Base-by-base conservation (phyloP, 2,329 filamentous ascomycete species). In the Cercospora citrullina region DNA sequence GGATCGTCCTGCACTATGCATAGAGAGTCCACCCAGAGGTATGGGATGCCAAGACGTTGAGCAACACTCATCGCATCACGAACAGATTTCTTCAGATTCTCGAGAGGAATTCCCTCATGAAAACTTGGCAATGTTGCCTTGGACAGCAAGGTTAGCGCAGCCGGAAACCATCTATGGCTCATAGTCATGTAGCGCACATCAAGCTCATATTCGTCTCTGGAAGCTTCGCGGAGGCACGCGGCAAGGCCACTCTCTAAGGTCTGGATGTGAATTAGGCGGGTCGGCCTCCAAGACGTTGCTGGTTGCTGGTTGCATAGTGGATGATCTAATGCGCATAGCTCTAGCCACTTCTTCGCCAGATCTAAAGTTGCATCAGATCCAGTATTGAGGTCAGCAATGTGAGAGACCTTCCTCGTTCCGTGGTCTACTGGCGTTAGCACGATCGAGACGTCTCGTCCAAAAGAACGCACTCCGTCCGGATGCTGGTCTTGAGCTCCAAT, bases 11-110 rank as follows among this genome's bases (percentile, higher is more conserved):
- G 68, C 16, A 69, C 58, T 21, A 69, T 69, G 57, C 65, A 69
- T 8, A 69, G 62, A 21, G 64, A 64, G 18, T 69, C 65, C n/a
- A 69, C 64, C 68, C 68, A 68, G 3, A 68, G 21, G 18, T 68
- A 59, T 42, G 45, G 48, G 16, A 66, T 6, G 23, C 23, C 48
- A 12, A 55, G 48, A 16, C 23, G 48, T 55, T 55, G 12, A n/a
- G 48, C 48, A 3, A 55, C 23, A 30, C 6, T 7, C 48, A 55
- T 30, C 48, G 48, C 48, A 26, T 55, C 26, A 28, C 48, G 48
- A 7, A 55, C 48, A n/a, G 48, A 55, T 28, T 5, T 55, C 7
- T 30, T 55, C 10, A 55, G 23, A 12, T 55, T 55, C 23, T 55
- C 23, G 48, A 55, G 5, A 8, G 48, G 48, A 16, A 55, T 55